phyloP scores from a whole-genome alignment of 2,329 filamentous ascomycete species.

The Polytolypa hystricis region DNA sequence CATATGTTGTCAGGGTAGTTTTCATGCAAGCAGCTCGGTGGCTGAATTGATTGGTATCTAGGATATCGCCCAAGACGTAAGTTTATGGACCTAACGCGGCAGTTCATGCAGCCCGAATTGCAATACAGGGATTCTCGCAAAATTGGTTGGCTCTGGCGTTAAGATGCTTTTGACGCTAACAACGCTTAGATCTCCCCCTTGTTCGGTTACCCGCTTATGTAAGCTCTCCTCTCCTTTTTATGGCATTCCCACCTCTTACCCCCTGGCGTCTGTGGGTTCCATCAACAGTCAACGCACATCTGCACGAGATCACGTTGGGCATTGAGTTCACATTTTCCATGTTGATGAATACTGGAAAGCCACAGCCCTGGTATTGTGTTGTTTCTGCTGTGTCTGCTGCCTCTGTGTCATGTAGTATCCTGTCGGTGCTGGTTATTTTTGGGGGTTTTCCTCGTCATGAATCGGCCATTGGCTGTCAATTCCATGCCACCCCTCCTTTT shows the following conservation, averaged over 20 bases:
- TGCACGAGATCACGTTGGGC: conserved; percentile 25
- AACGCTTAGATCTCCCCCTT: conserved; percentile 27
- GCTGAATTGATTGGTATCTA: conserved; percentile 30
- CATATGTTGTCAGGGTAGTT: background rate
- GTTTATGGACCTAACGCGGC: conserved; percentile 11
- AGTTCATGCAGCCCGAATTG: conserved; percentile 19
- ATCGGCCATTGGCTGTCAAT: background rate
- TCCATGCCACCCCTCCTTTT: conserved; percentile 10
- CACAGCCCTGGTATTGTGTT: background rate
- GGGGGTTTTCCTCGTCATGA: background rate
- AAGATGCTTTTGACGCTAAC: conserved; percentile 28
- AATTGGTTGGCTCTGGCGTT: conserved; percentile 30
- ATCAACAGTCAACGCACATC: conserved; percentile 18
- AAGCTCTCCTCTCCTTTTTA: conserved; percentile 9
- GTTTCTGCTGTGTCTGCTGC: background rate
- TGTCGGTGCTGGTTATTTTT: background rate
- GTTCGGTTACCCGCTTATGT: conserved; percentile 31
- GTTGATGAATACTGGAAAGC: no score
- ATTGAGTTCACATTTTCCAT: no score
- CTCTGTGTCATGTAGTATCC: no score
- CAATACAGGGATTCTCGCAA: conserved; percentile 17
- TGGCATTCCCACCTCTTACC: no score
- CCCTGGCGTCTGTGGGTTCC: conserved; percentile 4
- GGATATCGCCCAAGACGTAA: conserved; percentile 5
- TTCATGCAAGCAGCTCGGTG: conserved; percentile 16